Evolutionary conservation across 306 rosid species (phyloP), one percentile per base, ranked within the genome.

Genomic region (Acmispon strigosus): DNA sequence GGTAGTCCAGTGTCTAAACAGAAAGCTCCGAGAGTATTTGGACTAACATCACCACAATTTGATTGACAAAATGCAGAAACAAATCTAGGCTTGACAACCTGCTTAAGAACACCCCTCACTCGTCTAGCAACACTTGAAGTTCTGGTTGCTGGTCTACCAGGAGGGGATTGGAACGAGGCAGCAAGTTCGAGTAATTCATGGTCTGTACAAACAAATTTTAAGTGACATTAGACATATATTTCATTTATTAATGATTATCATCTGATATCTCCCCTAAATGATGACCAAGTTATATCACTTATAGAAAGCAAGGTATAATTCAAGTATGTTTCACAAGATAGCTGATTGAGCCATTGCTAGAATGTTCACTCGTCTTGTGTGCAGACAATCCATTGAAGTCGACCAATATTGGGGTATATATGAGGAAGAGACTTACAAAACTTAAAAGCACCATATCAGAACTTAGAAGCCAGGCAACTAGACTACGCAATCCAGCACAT

Each of bases 21-120:
- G 70, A 90, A 90, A 57, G 98, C 81, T 52, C 98, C 98, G 49
- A 89, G 87, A 55, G 87, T 90, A 80, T 94, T 94, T 68, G 98
- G 98, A 80, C 98, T 94, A 72, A 94, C 98, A 82, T 94, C 98
- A 61, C 98, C 98, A 43, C 98, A 94, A 81, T 94, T 94, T 9
- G 98, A 78, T 78, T 94, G 98, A 74, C 98, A 94, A 83, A 94
- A 94, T 60, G 97, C 98, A 76, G 98, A 89, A 16, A 90, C 97
- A 79, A 94, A 94, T 70, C 37, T 81, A 74, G 97, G 95, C 73
- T 70, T 83, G 75, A 84, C 84, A 78, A 76, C 88, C 71, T 84
- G 89, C 85, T 78, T 76, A 55, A 87, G 85, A 73, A 78, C 79
- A 83, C 88, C 87, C 76, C 98, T 85, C 69, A 94, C 97, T 65